Evolutionary conservation across 2,329 filamentous ascomycete species (phyloP), one percentile per base, ranked within the genome.

Genomic region (Lachnellula cervina): DNA sequence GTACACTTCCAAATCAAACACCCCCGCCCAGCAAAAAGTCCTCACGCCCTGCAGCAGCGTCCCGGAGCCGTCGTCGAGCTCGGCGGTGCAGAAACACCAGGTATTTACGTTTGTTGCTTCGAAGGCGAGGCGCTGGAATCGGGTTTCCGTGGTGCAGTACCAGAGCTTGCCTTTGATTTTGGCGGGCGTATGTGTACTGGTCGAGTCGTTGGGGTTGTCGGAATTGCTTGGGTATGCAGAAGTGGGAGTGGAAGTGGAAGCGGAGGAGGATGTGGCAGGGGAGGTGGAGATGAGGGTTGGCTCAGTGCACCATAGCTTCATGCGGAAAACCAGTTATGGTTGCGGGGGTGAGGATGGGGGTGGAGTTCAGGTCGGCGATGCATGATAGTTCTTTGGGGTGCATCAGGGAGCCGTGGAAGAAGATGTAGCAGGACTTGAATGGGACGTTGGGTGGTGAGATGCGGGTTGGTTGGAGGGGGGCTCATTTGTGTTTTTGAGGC

Each of bases 361-460:
- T 8, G 9, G 3, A 16, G 8, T 17, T 35, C 3, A 49, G 52
- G 1, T 21, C 7, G 28, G 48, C 21, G 14, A 54, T 35, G 32
- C 21, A 38, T 13, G 49, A 34, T 17, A 54, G 52, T 21, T 49
- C 34, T 2, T 42, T 34, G 25, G 52, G 1, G 45, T 54, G 45
- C 52, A 54, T 54, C 35, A 54, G 52, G 19, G 52, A 54, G 37
- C 52, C 52, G 43, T 54, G 49, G 52, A 54, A 54, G 45, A 54
- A 54, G 45, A 54, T 54, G 45, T 23, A 19, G 45, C 32, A 54
- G n/a, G 52, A 45, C 19, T 19, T 42, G 45, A 54, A 54, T 44
- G 52, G 52, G 28, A 49, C 46, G 37, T 5, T 6, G 14, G 37
- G 37, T 8, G 37, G 28, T 32, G 7, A 9, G 28, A 32, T 7